Evolutionary conservation across 179 eudicot species (phyloP), one percentile per base, ranked within the genome.

Genomic region (Drosera spatulata): DNA sequence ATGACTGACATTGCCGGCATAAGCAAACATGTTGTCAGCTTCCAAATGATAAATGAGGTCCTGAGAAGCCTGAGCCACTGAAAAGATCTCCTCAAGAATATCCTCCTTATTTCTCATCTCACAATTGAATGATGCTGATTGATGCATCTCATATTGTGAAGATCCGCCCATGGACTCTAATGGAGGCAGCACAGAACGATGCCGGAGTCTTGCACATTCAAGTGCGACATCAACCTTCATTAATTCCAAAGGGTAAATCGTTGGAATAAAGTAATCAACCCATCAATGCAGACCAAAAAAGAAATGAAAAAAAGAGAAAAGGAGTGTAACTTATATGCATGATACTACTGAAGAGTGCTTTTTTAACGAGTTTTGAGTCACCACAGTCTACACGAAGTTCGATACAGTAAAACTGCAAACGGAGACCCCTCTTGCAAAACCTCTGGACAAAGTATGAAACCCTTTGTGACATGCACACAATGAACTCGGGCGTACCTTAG

Each of bases 191-290:
- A 86, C 57, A 63, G 82, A 69, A 39, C 89, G 69, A 4, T 91
- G 89, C 59, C 88, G 93, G 72, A 88, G 48, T 66, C 96, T 84
- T 61, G 96, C 87, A 56, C 98, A 88, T 68, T 91, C 93, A 75
- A 88, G 59, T 64, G 87, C 89, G 61, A 86, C 76, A 71, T 91
- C 96, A 51, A 82, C 96, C 98, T 91, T 64, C 45, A 66, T 15
- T 4, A 13, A 54, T 46, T 22, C 33, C 4, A 1, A 45, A 45
- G 49, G 10, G 10, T 6, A 6, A 45, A 45, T 6, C 10, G 49
- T 45, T 45, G 10, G 8, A 45, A 45, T 10, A 45, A 6, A 10
- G 49, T 10, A 45, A 6, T 45, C 33, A 22, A 22, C 33, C 33
- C 33, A 22, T 22, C 33, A 22, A 22, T 45, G 49, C 49, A 45